A percentile compares a stretch with the other conserved stretches of the same genome.
phyloP scores from a whole-genome alignment of 2,329 filamentous ascomycete genomes.

The Proliferodiscus dingleyae region DNA sequence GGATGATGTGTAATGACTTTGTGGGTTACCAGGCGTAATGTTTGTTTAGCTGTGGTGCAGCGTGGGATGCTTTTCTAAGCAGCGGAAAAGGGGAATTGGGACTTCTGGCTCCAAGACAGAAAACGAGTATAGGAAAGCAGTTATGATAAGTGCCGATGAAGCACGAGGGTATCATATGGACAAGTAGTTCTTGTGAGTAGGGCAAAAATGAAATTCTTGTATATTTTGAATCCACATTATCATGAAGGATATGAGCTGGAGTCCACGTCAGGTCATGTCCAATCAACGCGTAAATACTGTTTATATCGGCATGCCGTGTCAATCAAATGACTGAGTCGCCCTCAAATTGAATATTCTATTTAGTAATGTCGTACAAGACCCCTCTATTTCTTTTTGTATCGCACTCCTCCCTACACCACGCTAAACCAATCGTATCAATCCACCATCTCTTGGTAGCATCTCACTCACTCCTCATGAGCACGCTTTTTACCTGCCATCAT shows the following conservation, averaged over 20 bases:
- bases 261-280: no score
- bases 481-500: slow-evolving; percentile 28
- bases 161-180: no score
- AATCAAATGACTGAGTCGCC: no score
- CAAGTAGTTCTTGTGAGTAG: not conserved
- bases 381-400: not conserved
- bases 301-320: no score
- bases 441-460: slow-evolving; percentile 2
- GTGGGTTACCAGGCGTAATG: not conserved
- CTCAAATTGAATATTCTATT: slow-evolving; percentile 1
- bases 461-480: slow-evolving; percentile 25
- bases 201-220: not conserved
- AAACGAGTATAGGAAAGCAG: no score
- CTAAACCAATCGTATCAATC: slow-evolving; percentile 1
- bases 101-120: no score
- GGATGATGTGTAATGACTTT: not conserved
- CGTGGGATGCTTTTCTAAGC: no score
- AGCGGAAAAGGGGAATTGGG: no score
- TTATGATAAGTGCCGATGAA: no score
- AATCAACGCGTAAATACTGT: no score
- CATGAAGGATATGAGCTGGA: no score
- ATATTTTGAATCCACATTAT: not conserved
- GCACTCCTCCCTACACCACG: not conserved
- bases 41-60: no score
- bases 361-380: not conserved